Evolutionary conservation across 179 eudicot species (phyloP), one percentile per base, ranked within the genome.

Genomic region (Beta corolliflora): DNA sequence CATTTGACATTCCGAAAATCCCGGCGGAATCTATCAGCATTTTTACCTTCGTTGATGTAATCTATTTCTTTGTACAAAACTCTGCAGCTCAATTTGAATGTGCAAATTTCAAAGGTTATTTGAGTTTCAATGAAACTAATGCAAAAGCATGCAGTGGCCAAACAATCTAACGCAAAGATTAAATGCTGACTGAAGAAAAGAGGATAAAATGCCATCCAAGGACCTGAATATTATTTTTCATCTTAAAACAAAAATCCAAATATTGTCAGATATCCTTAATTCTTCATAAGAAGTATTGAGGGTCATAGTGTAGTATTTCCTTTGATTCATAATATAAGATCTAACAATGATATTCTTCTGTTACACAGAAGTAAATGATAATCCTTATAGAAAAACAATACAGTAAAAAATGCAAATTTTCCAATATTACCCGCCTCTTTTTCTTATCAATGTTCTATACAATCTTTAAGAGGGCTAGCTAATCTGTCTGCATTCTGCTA

Each of bases 31-130:
- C 90, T 87, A 85, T 97, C 99, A 83, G 99, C 98, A 83, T 97
- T 97, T 85, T 95, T 95, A 73, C 99, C 99, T 87, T 97, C 98
- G 78, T 97, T 97, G 82, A 95, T 91, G 82, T 97, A 95, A 83
- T 97, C 99, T 76, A 95, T 95, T 86, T 97, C 99, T 89, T 97
- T 95, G 76, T 97, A 95, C 87, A 97, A 85, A 82, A 93, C 91
- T 90, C 99, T 97, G 91, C 84, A 88, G 31, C 56, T 61, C 78
- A 78, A 78, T 55, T 53, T 0, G 45, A 77, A 31, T 14, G 29
- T 44, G 36, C 25, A 18, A 69, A 70, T 15, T 11, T n/a, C 23
- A 29, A 7, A 75, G n/a, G 75, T 55, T 15, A 16, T 16, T 46
- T 18, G 46, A 44, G 75, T 31, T 73, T 31, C 19, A 60, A 45